phyloP scores from a whole-genome alignment of 345 rosid species.

The Cochlearia excelsa region DNA sequence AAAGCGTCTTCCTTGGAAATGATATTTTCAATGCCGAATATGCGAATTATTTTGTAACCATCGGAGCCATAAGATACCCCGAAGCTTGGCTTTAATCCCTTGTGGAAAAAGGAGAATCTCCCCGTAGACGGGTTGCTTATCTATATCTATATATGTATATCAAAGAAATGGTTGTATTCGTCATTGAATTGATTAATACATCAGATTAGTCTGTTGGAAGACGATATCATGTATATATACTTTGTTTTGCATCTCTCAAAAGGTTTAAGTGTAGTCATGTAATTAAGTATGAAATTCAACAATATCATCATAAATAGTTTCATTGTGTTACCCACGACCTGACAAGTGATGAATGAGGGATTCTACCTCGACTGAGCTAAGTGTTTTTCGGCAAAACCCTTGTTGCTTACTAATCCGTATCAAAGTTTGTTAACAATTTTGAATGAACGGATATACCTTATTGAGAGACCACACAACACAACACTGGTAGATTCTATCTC shows the following conservation, averaged over 20 bases:
- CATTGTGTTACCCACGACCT: neutral
- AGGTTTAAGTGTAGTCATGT: neutral
- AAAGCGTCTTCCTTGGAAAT: neutral
- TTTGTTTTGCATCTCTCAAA: neutral
- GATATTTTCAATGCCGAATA: constrained; percentile 15
- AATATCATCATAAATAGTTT: constrained; percentile 4
- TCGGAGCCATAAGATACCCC: constrained; percentile 39
- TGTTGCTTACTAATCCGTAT: too few relatives aligned
- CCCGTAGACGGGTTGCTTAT: constrained; percentile 35
- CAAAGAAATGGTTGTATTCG: neutral
- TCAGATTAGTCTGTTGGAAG: constrained; percentile 24
- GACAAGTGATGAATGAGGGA: too few relatives aligned
- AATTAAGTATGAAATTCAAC: neutral
- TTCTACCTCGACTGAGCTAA: too few relatives aligned
- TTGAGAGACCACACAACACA: too few relatives aligned
- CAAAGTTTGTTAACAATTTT: too few relatives aligned
- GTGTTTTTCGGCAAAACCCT: too few relatives aligned
- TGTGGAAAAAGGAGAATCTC: constrained; percentile 35
- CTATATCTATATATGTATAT: constrained; percentile 30
- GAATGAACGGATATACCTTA: too few relatives aligned
- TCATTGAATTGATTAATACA: constrained; percentile 1
- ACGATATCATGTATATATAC: constrained; percentile 12
- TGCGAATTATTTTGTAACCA: constrained; percentile 36
- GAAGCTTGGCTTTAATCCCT: constrained; percentile 32
- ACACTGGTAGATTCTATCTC: too few relatives aligned